phyloP scores from a whole-genome alignment of 2,329 filamentous ascomycete species.

The Epichloe scottii region DNA sequence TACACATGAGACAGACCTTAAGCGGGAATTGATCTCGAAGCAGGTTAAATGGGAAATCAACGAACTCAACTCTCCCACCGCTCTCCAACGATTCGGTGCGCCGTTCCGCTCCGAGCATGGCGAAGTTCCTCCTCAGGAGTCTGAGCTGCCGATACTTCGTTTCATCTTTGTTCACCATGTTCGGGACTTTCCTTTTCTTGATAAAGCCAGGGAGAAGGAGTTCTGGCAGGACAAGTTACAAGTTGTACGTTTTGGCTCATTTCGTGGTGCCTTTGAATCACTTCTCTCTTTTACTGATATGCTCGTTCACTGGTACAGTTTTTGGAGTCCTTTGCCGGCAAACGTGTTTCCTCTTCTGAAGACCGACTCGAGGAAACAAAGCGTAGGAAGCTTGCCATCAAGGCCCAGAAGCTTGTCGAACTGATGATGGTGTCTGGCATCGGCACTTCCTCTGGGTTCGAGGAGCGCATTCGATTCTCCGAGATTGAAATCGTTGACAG shows the following conservation, averaged over 20 bases:
- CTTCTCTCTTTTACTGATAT: not conserved
- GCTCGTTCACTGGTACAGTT: conserved; percentile 43
- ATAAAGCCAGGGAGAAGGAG: conserved; percentile 95
- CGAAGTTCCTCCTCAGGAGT: conserved; percentile 86
- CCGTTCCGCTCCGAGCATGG: conserved; percentile 88
- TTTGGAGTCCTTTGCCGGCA: conserved; percentile 90
- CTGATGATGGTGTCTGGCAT: conserved; percentile 99
- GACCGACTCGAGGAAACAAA: conserved; percentile 95
- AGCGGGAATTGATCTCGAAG: conserved; percentile 82
- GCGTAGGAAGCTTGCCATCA: conserved; percentile 77
- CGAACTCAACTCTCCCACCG: conserved; percentile 89
- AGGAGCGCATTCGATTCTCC: conserved; percentile 91
- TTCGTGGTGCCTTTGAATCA: not conserved
- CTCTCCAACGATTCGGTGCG: conserved; percentile 86
- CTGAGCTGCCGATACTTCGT: conserved; percentile 81
- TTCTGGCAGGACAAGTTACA: conserved; percentile 99
- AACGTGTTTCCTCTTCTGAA: conserved; percentile 93
- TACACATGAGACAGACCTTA: conserved; percentile 54
- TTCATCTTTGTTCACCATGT: conserved; percentile 98
- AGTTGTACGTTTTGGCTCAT: conserved; percentile 47
- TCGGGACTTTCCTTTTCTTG: conserved; percentile 92
- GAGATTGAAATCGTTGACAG: conserved; percentile 95
- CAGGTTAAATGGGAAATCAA: conserved; percentile 85
- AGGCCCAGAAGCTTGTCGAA: conserved; percentile 92
- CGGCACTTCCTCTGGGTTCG: conserved; percentile 89